Evolutionary conservation across 495 filamentous ascomycete species (phyloP).

Genomic region (Aspergillus leporis): DNA sequence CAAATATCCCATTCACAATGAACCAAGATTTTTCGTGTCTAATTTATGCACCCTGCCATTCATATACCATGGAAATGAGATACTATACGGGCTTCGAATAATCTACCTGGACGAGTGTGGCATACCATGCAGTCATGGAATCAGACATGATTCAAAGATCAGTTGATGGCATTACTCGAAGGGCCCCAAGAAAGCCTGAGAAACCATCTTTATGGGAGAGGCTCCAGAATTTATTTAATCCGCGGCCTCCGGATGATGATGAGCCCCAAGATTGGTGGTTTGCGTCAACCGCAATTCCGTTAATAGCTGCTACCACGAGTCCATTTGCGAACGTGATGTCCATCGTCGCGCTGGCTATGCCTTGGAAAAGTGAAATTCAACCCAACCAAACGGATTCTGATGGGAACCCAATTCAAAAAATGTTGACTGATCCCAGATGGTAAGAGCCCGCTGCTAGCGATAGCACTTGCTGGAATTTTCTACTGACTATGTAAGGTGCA

Average conservation of each 20-base stretch:
- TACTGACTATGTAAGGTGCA: conserved; percentile 33
- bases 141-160: neutral
- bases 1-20: too few species aligned
- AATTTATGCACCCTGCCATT: neutral
- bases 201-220: neutral
- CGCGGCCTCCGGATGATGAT: conserved; percentile 51
- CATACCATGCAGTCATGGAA: neutral
- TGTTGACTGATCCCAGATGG: conserved; percentile 55
- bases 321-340: conserved; percentile 76
- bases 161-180: neutral
- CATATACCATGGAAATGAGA: neutral
- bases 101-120: neutral
- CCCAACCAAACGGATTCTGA: conserved; percentile 25
- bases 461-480: neutral
- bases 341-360: conserved; percentile 69
- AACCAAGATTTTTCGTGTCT: too few species aligned
- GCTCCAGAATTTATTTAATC: conserved; percentile 26
- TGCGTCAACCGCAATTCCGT: conserved; percentile 73
- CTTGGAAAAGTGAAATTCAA: conserved; percentile 57
- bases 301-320: conserved; percentile 69
- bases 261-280: conserved; percentile 71
- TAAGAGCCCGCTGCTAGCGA: conserved; percentile 21
- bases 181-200: neutral
- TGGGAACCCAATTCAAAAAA: conserved; percentile 39
- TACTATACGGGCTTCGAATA: neutral